Base-by-base conservation (phyloP, 768 basidiomycete genomes). In the Mycena belliarum region DNA sequence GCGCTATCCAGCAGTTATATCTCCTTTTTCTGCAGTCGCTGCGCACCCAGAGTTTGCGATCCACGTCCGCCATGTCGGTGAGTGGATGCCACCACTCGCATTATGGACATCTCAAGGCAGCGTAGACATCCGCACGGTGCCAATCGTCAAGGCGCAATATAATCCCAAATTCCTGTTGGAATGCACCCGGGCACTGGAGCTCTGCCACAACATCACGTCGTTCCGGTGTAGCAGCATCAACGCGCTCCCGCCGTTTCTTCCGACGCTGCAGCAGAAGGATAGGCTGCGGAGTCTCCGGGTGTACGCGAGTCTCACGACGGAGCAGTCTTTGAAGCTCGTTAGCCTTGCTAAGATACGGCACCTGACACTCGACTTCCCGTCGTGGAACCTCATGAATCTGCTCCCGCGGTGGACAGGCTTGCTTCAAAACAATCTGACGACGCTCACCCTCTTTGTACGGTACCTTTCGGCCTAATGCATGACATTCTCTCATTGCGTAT, bases 31-130 rank as follows among this genome's bases (percentile, higher is more conserved):
- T 15, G 76, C 82, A 4, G 69, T 91, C 23, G 63, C 77, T 11
- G 69, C 75, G 6, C 86, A 84, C 64, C 79, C 77, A 16, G 70
- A 78, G 43, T 73, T 87, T 49, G 82, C 79, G 15, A 71, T 80
- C 5, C 82, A 89, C 63, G 85, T 88, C 24, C 81, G 80, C 32
- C 76, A 72, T 63, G 80, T 89, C 55, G 85, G 86, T 86, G 44
- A 26, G 77, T 66, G 4, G n/a, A n/a, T 18, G 32, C 18, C 25
- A 38, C 49, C 43, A 45, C 44, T 33, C 21, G 55, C 35, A 38
- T 6, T 7, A 37, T 54, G 21, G 7, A 6, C 4, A n/a, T 33
- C 49, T 45, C 50, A 65, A 43, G 28, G 26, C 10, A 32, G 24
- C 33, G 24, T 53, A 87, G 84, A 87, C 38, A 75, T 89, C 16